Percentiles rank a stretch among this genome's conserved stretches.
Conservation (phyloP, 495 filamentous ascomycete genomes). For the Lophiotrema nucula region DNA sequence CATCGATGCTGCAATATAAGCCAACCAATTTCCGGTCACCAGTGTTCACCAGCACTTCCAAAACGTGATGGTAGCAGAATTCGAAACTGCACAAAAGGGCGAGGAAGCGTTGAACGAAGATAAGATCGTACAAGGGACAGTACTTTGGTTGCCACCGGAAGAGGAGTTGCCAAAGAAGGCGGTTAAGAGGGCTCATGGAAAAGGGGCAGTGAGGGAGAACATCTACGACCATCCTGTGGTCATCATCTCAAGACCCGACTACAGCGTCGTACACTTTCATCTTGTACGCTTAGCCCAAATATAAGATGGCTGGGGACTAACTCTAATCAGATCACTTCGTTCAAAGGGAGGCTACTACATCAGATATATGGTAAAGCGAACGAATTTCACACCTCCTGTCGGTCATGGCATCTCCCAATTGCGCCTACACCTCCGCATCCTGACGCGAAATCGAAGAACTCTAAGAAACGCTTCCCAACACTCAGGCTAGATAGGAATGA, state of each 20-base stretch:
- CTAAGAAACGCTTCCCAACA: slow-evolving; percentile 25
- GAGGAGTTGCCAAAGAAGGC: slow-evolving; percentile 20
- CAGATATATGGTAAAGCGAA: slow-evolving; percentile 33
- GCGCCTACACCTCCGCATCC: slow-evolving; percentile 26
- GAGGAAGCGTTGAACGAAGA: slow-evolving; percentile 8
- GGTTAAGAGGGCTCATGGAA: slow-evolving; percentile 27
- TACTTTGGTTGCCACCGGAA: slow-evolving; percentile 30
- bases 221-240: slow-evolving; percentile 33
- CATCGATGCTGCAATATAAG: too few relatives aligned
- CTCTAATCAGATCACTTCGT: slow-evolving; percentile 29
- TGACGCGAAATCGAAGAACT: slow-evolving; percentile 28
- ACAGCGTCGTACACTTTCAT: slow-evolving; percentile 26
- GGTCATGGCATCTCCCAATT: slow-evolving; percentile 29
- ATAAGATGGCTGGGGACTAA: neutral
- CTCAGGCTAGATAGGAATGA: slow-evolving; percentile 7
- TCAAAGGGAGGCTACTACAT: slow-evolving; percentile 29
- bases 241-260: slow-evolving; percentile 21
- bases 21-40: too few relatives aligned
- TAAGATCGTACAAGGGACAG: slow-evolving; percentile 23
- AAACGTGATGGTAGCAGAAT: too few relatives aligned
- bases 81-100: slow-evolving; percentile 8
- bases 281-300: slow-evolving; percentile 8
- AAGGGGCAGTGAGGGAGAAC: slow-evolving; percentile 27
- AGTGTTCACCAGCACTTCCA: too few relatives aligned
- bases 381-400: slow-evolving; percentile 26